phyloP scores from a whole-genome alignment of 2,329 filamentous ascomycete species.

The Xylariaceae sp. region DNA sequence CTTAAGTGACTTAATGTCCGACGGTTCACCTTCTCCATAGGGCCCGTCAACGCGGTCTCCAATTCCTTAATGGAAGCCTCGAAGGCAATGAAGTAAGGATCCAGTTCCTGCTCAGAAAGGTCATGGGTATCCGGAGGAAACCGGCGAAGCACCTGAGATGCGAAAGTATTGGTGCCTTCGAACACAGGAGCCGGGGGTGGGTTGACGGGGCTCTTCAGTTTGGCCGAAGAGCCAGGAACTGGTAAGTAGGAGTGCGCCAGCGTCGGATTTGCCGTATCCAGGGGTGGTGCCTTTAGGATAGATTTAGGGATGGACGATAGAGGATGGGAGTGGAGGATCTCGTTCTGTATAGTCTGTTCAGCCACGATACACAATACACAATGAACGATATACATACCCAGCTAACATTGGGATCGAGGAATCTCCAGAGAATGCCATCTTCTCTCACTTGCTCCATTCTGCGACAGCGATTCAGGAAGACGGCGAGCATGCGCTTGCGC shows the following conservation, averaged over 20 bases:
- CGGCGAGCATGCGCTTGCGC: constrained; percentile 91
- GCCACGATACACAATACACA: constrained; percentile 6
- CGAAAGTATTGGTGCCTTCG: constrained; percentile 34
- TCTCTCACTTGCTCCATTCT: constrained; percentile 88
- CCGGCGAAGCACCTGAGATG: constrained; percentile 63
- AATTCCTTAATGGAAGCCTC: constrained; percentile 89
- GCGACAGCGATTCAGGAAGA: constrained; percentile 90
- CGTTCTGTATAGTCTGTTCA: constrained; percentile 57
- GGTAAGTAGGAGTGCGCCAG: constrained; percentile 84
- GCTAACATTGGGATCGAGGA: constrained; percentile 95
- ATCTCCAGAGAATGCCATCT: constrained; percentile 96
- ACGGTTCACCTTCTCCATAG: constrained; percentile 95
- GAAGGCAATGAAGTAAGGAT: constrained; percentile 93
- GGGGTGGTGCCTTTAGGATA: constrained; percentile 88
- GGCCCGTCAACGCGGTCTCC: constrained; percentile 81
- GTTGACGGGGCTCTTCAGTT: constrained; percentile 61
- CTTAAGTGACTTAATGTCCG: constrained; percentile 82
- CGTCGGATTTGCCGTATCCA: constrained; percentile 90
- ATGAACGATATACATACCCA: constrained; percentile 62
- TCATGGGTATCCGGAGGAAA: constrained; percentile 77
- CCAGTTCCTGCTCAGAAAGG: constrained; percentile 82
- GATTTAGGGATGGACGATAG: constrained; percentile 90
- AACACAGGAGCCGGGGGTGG: constrained; percentile 32
- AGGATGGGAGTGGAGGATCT: constrained; percentile 91
- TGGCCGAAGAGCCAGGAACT: constrained; percentile 79